These are phyloP conservation scores for Stemphylium vesicarium DNA, from an alignment of 2,329 filamentous ascomycete species.

Conservation along the genomic window DNA sequence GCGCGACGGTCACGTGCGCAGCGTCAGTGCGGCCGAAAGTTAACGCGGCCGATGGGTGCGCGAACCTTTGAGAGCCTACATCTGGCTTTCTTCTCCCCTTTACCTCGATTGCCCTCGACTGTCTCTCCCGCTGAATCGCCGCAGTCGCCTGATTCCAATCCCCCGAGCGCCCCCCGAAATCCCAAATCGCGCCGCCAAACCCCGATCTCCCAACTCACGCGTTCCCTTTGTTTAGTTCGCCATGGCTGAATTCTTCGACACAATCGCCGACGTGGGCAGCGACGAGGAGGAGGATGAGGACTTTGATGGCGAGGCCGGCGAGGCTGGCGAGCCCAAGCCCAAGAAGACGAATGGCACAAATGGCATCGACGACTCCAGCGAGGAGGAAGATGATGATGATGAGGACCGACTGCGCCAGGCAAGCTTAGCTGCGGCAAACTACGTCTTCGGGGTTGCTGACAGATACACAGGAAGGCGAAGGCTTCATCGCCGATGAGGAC, in stretches of 20 bases:
- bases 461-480: constrained; percentile 75
- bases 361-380: constrained; percentile 47
- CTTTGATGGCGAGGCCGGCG: constrained; percentile 37
- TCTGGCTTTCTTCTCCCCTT: constrained; percentile 26
- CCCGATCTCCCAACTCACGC: constrained; percentile 24
- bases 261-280: constrained; percentile 83
- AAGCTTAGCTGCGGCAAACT: constrained; percentile 16
- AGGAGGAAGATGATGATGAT: constrained; percentile 51
- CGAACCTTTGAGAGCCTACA: constrained; percentile 23
- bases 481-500: constrained; percentile 95
- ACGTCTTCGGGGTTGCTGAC: constrained; percentile 20
- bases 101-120: constrained; percentile 22
- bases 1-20: constrained; percentile 16
- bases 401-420: constrained; percentile 44
- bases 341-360: constrained; percentile 40
- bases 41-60: constrained; percentile 27
- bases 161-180: constrained; percentile 16
- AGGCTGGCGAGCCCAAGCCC: constrained; percentile 27
- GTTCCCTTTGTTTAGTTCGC: constrained; percentile 36
- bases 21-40: constrained; percentile 26
- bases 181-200: constrained; percentile 10
- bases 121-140: constrained; percentile 23
- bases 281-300: constrained; percentile 49
- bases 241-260: constrained; percentile 72
- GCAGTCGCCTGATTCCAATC: constrained; percentile 14